Conservation (phyloP, 805 yeast species). For the Metschnikowia sp. region DNA sequence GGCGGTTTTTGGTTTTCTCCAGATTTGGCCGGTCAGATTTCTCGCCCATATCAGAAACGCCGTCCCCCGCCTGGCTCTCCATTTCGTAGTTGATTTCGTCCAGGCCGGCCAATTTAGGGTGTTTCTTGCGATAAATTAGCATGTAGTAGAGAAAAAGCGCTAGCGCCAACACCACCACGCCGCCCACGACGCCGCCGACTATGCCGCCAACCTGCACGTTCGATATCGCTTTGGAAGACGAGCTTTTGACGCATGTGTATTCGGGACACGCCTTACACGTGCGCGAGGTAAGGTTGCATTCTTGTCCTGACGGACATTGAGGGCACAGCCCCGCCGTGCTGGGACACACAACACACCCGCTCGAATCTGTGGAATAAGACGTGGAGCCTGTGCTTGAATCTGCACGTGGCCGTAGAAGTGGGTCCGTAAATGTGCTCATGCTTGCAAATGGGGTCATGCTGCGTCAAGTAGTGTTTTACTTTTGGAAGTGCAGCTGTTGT, state of each 20-base stretch:
- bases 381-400: constrained; percentile 6
- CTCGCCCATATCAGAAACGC: constrained; percentile 3
- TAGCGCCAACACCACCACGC: constrained; percentile 44
- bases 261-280: constrained; percentile 16
- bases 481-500: no score
- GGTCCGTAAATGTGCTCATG: neutral
- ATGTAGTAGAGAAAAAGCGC: constrained; percentile 32
- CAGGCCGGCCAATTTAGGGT: constrained; percentile 22
- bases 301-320: constrained; percentile 15
- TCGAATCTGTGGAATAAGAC: constrained; percentile 19
- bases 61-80: constrained; percentile 9
- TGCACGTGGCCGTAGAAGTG: constrained; percentile 13
- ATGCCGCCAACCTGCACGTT: constrained; percentile 43
- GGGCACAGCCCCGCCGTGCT: constrained; percentile 49
- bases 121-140: constrained; percentile 32
- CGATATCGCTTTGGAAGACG: neutral
- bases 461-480: no score
- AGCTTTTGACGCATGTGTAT: constrained; percentile 10
- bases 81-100: constrained; percentile 11
- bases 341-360: constrained; percentile 45
- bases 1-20: constrained; percentile 12
- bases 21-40: constrained; percentile 10
- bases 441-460: no score
- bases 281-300: constrained; percentile 12
- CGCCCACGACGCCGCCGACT: constrained; percentile 73